Conservation (phyloP, 208 protist species). For the Crithidia sp. region DNA sequence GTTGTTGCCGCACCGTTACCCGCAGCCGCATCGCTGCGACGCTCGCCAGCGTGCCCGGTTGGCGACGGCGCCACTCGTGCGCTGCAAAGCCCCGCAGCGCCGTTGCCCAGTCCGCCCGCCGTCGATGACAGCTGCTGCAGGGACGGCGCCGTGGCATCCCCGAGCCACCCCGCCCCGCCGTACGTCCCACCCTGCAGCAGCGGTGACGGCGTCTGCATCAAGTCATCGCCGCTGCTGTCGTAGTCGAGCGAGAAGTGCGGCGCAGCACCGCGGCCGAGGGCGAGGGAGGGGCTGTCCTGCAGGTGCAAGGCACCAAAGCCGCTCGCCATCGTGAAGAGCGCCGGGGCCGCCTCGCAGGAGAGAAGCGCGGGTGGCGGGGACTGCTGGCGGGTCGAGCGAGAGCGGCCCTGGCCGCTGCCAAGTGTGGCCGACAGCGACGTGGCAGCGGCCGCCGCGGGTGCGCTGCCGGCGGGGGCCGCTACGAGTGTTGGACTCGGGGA, state of each 20-base stretch:
- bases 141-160: not conserved
- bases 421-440: not conserved
- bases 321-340: slow-evolving; percentile 16
- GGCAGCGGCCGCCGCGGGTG: not conserved
- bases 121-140: too few species aligned
- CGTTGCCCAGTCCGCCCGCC: too few species aligned
- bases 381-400: not conserved
- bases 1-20: not conserved
- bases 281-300: slow-evolving; percentile 4
- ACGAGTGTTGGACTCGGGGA: not conserved
- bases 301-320: slow-evolving; percentile 13
- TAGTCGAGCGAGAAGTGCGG: slow-evolving; percentile 7
- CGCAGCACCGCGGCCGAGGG: not conserved
- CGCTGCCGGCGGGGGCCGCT: too few species aligned
- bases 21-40: not conserved
- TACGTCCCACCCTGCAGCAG: not conserved
- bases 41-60: not conserved
- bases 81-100: too few species aligned
- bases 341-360: slow-evolving; percentile 24
- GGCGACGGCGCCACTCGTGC: not conserved
- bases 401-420: not conserved
- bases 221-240: not conserved
- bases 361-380: slow-evolving; percentile 11
- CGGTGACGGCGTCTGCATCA: not conserved
- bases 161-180: not conserved